These are phyloP conservation scores for Chaetoceros muelleri DNA, from an alignment of 108 stramenopile genomes.

Conservation along the genomic window DNA sequence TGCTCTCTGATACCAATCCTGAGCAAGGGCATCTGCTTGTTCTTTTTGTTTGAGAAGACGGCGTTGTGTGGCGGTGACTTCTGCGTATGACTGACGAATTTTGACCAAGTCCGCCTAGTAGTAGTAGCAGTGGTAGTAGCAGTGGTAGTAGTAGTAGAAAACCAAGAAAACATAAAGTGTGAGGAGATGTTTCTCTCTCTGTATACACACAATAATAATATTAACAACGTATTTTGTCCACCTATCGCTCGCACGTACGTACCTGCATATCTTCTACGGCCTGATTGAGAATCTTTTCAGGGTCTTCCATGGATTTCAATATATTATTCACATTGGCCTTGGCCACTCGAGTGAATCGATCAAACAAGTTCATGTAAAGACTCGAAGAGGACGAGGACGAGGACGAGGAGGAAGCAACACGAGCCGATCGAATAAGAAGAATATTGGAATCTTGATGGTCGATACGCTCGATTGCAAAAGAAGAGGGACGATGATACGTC, in stretches of 20 bases:
- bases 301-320: constrained; percentile 86
- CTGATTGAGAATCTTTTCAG: constrained; percentile 94
- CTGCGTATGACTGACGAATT: constrained; percentile 94
- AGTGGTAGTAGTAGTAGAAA: background rate
- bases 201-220: no score
- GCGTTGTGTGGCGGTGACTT: constrained; percentile 93
- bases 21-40: constrained; percentile 68
- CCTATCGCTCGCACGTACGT: constrained; percentile 9
- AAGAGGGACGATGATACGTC: background rate
- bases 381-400: constrained; percentile 11
- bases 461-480: background rate
- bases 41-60: constrained; percentile 85
- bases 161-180: no score
- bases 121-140: no score
- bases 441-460: background rate
- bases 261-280: constrained; percentile 97
- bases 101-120: constrained; percentile 88
- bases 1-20: constrained; percentile 92
- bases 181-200: background rate
- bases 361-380: constrained; percentile 74
- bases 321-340: constrained; percentile 89
- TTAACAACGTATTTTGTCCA: no score
- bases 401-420: background rate
- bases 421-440: background rate
- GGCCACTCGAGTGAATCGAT: constrained; percentile 74